Evolutionary conservation across 2,329 filamentous ascomycete species (phyloP), one percentile per base, ranked within the genome.

Genomic region (Monosporascus sp.): DNA sequence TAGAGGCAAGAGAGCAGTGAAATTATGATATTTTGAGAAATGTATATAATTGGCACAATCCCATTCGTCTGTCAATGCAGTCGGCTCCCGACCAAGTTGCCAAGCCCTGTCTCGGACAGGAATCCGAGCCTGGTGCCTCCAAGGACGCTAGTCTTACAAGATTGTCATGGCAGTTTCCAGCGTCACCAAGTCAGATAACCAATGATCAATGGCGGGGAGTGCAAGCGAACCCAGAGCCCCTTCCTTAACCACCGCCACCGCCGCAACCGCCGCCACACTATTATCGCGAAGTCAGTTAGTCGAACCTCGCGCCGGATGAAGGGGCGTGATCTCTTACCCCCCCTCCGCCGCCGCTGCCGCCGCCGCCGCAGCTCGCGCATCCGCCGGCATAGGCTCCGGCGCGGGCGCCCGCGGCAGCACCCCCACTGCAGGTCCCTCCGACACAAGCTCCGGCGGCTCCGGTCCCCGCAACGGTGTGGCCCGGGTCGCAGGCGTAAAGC

Each of bases 381-480:
- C 53, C 54, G 37, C 65, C 65, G 11, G 51, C 55, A 1, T 57
- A 57, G 20, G 55, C 58, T 0, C 70, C 73, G 17, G 72, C 72
- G 55, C 75, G 77, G 9, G 72, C 74, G 1, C 71, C 76, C 27
- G 68, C 58, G 16, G 63, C 70, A 16, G 68, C 62, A 7, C 63
- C 70, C 5, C 62, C 70, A 1, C 72, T 72, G 58, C 81, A 84
- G 1, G 75, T 81, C 0, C 79, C 81, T 3, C 64, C 63, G 1
- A 69, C 71, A 58, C 76, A 82, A 4, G 62, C 68, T 0, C 72
- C 78, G 37, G 69, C 69, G 7, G 59, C 66, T 0, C 74, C 76
- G 3, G 58, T 55, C 0, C 72, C 72, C 2, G 70, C 68, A 6
- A 63, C 58, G 5, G 60, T 63, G 0, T 68, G 55, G 2, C 70